Evolutionary conservation across 2,329 filamentous ascomycete genomes (phyloP).

Genomic region (Atkinsonella texensis): DNA sequence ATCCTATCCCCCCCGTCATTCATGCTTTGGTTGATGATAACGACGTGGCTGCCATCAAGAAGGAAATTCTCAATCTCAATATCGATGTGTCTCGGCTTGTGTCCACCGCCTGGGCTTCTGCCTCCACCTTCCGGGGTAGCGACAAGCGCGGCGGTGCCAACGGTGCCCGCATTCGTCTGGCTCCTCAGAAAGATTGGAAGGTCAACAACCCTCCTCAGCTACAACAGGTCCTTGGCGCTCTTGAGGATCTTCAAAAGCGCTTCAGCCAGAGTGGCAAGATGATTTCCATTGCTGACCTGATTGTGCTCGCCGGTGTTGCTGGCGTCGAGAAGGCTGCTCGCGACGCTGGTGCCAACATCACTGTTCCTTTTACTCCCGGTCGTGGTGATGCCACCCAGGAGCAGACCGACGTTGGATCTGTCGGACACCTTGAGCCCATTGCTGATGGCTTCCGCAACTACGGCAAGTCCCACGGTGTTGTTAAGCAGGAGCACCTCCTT

Average conservation of each 20-base stretch:
- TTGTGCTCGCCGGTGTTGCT: conserved; percentile 60
- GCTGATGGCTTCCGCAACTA: conserved; percentile 77
- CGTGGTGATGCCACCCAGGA: conserved; percentile 61
- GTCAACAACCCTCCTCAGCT: conserved; percentile 63
- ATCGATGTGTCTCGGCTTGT: conserved; percentile 50
- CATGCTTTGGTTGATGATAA: conserved; percentile 47
- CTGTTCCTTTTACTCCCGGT: conserved; percentile 62
- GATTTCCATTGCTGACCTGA: conserved; percentile 67
- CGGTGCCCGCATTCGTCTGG: conserved; percentile 63
- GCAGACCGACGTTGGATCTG: conserved; percentile 55
- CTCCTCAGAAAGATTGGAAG: conserved; percentile 60
- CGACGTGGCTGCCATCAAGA: conserved; percentile 56
- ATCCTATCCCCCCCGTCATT: conserved; percentile 51
- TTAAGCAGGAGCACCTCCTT: conserved; percentile 55
- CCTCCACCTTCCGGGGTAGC: conserved; percentile 59
- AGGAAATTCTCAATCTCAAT: conserved; percentile 51
- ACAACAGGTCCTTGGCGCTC: conserved; percentile 41
- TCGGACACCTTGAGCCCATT: conserved; percentile 53
- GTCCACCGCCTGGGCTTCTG: conserved; percentile 55
- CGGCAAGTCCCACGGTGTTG: conserved; percentile 47
- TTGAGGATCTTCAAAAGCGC: conserved; percentile 53
- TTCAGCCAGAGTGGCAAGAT: conserved; percentile 60
- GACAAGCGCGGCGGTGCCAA: conserved; percentile 80
- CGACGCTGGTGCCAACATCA: conserved; percentile 32
- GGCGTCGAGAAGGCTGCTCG: conserved; percentile 60